Conservation (phyloP, 2,329 filamentous ascomycete genomes). For the Shiraia sp. region DNA sequence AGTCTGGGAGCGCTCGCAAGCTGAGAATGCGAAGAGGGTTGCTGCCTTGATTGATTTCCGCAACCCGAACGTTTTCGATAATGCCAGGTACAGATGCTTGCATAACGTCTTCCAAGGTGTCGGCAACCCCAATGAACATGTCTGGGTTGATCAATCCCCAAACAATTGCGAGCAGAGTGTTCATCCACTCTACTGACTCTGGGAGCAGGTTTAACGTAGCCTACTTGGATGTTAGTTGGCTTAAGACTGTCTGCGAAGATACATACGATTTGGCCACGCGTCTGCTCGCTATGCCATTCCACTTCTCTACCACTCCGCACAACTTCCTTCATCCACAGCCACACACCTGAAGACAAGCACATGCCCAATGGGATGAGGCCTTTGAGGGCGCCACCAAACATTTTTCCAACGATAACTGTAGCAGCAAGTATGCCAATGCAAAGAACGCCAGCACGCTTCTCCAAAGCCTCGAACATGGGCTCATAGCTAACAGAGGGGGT, state of each 20-base stretch:
- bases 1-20: constrained; percentile 81
- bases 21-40: constrained; percentile 90
- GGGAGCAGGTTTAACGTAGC: constrained; percentile 88
- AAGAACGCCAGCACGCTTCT: constrained; percentile 73
- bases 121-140: constrained; percentile 90
- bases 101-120: constrained; percentile 95
- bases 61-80: constrained; percentile 92
- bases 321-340: constrained; percentile 87
- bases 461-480: constrained; percentile 78
- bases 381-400: constrained; percentile 77
- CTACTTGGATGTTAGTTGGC: constrained; percentile 33
- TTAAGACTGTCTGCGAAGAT: neutral
- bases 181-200: constrained; percentile 93
- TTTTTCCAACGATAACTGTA: constrained; percentile 75
- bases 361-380: constrained; percentile 75
- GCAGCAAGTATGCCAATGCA: constrained; percentile 71
- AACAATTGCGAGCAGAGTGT: constrained; percentile 78
- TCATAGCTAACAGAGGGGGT: constrained; percentile 89
- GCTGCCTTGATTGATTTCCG: constrained; percentile 90
- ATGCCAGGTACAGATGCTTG: constrained; percentile 88
- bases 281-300: constrained; percentile 88
- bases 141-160: constrained; percentile 96
- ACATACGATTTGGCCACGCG: constrained; percentile 74
- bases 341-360: constrained; percentile 77
- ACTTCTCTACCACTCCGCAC: constrained; percentile 78